Conservation (phyloP, 2,329 filamentous ascomycete species). For the Cercospora nicotianae region DNA sequence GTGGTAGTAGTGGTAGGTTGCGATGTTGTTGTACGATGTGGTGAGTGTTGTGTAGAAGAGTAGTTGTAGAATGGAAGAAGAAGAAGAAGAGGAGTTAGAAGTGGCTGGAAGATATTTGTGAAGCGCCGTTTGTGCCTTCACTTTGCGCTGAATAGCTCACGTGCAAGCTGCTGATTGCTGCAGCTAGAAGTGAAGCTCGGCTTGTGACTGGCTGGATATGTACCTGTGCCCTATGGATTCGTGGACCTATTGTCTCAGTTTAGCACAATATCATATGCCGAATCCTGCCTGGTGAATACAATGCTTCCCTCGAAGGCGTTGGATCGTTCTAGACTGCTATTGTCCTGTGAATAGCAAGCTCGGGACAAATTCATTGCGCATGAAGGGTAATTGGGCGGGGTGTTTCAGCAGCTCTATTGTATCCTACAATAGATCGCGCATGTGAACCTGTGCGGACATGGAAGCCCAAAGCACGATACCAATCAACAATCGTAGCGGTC, state of each 20-base stretch:
- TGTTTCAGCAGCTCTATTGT: not conserved
- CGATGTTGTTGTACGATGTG: not conserved
- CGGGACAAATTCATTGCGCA: not conserved
- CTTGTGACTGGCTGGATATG: not conserved
- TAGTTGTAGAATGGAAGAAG: not conserved
- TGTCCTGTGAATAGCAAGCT: not conserved
- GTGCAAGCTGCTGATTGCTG: not conserved
- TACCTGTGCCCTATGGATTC: not conserved
- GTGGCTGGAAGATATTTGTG: slow-evolving; percentile 3
- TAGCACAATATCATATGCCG: not conserved
- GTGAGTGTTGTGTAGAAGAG: not conserved
- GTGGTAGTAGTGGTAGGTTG: not conserved
- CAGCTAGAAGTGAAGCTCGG: not conserved
- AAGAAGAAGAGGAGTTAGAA: not conserved
- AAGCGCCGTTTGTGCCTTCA: not conserved
- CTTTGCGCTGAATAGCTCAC: not conserved
- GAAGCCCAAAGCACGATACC: not conserved
- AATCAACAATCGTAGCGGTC: not conserved
- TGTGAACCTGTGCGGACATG: not conserved
- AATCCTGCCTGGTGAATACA: not conserved
- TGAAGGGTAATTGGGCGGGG: not conserved
- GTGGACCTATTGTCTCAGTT: not conserved
- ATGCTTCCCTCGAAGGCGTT: not conserved
- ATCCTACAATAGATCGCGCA: not conserved
- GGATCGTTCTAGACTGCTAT: not conserved